Evolutionary conservation across 805 yeast species (phyloP), one percentile per base, ranked within the genome.

Genomic region (Blastobotrys muscicola): DNA sequence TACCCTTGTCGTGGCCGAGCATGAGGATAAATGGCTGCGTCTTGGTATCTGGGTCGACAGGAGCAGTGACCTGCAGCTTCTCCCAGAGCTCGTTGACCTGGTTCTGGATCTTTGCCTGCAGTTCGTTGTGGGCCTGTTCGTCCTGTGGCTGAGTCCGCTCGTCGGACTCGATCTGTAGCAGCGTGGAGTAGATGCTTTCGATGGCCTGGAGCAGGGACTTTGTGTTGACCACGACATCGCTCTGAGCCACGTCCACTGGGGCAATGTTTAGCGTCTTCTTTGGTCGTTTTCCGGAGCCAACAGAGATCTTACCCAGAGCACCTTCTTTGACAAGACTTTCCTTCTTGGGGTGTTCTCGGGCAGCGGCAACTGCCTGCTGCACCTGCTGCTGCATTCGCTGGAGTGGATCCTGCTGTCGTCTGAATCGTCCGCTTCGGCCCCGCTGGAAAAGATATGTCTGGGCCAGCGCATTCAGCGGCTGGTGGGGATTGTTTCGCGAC

Each of bases 311-410:
- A 53, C 97, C 97, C 46, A 90, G 70, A 1, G 95, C 92, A 55
- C 95, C 96, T 57, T 82, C 95, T 36, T 73, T 70, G 29, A 78
- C 76, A 53, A 76, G 77, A 50, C 74, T 80, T 36, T 74, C 72
- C 65, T 80, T 80, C 67, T 86, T 77, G 39, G 75, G 75, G 50
- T 72, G 70, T 56, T 86, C 95, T 60, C 85, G 85, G 16, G 97
- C 98, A 33, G 85, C 90, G 43, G 90, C 84, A 12, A 90, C 97
- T 11, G 97, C 97, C 57, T 84, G 85, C 58, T 87, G 94, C 42
- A 90, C 95, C 68, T 90, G 97, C 61, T 87, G 95, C 67, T 90
- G 97, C 95, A 92, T 85, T 71, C 97, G 80, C 69, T 85, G 95
- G 56, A 89, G 72, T 1, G 95, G 96, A 51, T 86, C 79, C 62